phyloP scores from a whole-genome alignment of 2,329 filamentous ascomycete species.

The Nemania serpens region DNA sequence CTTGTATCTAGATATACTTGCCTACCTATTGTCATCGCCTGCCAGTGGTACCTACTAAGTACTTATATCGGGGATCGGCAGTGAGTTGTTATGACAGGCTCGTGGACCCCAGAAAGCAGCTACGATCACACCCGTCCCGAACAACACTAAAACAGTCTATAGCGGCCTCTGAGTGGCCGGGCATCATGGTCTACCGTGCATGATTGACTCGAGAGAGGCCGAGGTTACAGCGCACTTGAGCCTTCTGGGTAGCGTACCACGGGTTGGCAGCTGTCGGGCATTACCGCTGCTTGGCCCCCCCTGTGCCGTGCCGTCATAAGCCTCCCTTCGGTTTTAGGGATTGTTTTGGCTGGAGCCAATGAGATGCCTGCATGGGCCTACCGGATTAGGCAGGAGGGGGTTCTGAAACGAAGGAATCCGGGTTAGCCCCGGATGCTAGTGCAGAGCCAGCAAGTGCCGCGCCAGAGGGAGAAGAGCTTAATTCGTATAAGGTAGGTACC shows the following conservation, averaged over 20 bases:
- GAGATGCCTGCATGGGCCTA: conserved; percentile 13
- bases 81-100: conserved; percentile 20
- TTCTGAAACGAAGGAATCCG: conserved; percentile 37
- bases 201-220: conserved; percentile 26
- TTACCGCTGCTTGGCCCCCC: conserved; percentile 20
- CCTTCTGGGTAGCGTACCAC: too few species aligned
- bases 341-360: conserved; percentile 31
- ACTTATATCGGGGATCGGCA: conserved; percentile 20
- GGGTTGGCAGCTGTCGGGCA: conserved; percentile 25
- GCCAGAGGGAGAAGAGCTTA: conserved; percentile 2
- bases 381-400: conserved; percentile 37
- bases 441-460: background rate
- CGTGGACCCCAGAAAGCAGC: conserved; percentile 11
- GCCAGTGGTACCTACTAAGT: too few species aligned
- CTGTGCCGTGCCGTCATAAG: conserved; percentile 29
- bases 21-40: background rate
- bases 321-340: conserved; percentile 5
- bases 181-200: conserved; percentile 1
- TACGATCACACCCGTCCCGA: conserved; percentile 9
- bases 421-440: conserved; percentile 13
- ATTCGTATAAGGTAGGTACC: conserved; percentile 6
- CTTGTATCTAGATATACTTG: conserved; percentile 8
- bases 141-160: background rate
- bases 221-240: conserved; percentile 34
- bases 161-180: conserved; percentile 8